Conservation (phyloP, 306 rosid genomes). For the Astragalus glycyphyllos region DNA sequence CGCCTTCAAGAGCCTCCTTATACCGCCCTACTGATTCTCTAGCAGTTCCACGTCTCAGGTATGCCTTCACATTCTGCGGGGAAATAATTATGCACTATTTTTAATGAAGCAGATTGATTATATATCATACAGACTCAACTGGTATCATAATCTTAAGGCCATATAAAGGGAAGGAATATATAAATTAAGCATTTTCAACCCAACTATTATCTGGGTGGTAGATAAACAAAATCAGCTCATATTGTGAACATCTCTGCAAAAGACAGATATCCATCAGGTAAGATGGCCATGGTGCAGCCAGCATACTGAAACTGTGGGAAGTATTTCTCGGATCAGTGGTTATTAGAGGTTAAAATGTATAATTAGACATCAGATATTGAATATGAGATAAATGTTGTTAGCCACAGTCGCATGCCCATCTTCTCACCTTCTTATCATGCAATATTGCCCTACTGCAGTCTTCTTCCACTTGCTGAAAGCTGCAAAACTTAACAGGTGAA, state of each 20-base stretch:
- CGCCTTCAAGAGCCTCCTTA: slow-evolving; percentile 80
- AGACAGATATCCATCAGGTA: background rate
- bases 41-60: slow-evolving; percentile 89
- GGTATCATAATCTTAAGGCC: slow-evolving; percentile 32
- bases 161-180: background rate
- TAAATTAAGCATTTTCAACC: slow-evolving; percentile 19
- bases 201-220: slow-evolving; percentile 9
- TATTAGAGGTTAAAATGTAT: background rate
- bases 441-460: slow-evolving; percentile 78
- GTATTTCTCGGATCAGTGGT: background rate
- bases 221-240: slow-evolving; percentile 20
- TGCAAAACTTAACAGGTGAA: slow-evolving; percentile 47
- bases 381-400: slow-evolving; percentile 17
- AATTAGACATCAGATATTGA: slow-evolving; percentile 5
- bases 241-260: background rate
- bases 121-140: slow-evolving; percentile 16
- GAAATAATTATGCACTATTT: slow-evolving; percentile 6
- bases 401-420: slow-evolving; percentile 29
- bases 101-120: slow-evolving; percentile 17
- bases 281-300: background rate
- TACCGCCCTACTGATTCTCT: slow-evolving; percentile 69
- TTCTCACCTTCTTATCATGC: slow-evolving; percentile 81
- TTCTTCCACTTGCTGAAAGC: slow-evolving; percentile 91
- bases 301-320: background rate
- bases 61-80: slow-evolving; percentile 90